A percentile compares a stretch with the other conserved stretches of the same genome.
These are phyloP conservation scores for Populus hybrid DNA, from an alignment of 441 rosid genomes.

Conservation along the genomic window DNA sequence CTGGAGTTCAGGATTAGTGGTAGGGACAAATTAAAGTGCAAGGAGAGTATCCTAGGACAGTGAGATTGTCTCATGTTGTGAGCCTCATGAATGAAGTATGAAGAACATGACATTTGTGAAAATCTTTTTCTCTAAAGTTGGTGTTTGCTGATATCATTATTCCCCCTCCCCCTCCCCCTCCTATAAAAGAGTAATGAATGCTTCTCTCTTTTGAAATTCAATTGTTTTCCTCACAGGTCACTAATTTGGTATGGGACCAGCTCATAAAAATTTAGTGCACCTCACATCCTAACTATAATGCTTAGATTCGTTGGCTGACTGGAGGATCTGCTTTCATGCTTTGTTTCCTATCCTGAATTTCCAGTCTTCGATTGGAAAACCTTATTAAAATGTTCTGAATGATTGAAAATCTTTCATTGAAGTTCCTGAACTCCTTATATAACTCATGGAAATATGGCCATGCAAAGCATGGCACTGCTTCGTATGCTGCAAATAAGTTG, in stretches of 20 bases:
- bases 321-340: background rate
- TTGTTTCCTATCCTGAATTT: too few species aligned
- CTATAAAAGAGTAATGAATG: background rate
- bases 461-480: background rate
- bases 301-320: background rate
- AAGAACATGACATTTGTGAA: too few species aligned
- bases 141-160: too few species aligned
- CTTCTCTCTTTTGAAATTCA: background rate
- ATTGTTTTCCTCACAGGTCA: background rate
- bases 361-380: background rate
- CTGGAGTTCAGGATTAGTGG: too few species aligned
- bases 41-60: too few species aligned
- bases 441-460: background rate
- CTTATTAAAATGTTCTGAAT: background rate
- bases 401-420: background rate
- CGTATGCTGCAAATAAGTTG: background rate
- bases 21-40: too few species aligned
- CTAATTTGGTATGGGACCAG: background rate
- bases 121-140: too few species aligned
- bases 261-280: background rate
- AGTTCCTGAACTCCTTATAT: background rate
- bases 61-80: too few species aligned
- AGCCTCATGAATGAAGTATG: too few species aligned
- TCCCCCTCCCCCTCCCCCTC: background rate
- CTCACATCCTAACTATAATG: background rate